A percentile compares a stretch with the other conserved stretches of the same genome.
These are phyloP conservation scores for Neonectria faginata DNA, from an alignment of 2,329 filamentous ascomycete species.

Conservation along the genomic window DNA sequence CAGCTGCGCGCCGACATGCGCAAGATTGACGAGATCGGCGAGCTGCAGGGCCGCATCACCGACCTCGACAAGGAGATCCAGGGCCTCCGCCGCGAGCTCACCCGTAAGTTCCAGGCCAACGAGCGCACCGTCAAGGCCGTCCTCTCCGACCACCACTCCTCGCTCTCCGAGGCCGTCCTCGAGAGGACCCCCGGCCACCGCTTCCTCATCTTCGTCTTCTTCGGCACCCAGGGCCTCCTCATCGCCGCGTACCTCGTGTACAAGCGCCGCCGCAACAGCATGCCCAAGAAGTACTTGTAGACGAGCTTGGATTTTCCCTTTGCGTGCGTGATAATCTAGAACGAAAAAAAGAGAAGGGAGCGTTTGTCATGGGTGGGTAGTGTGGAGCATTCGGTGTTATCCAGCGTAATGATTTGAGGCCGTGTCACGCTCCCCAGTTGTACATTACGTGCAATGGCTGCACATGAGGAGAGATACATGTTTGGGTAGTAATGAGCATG, in stretches of 20 bases:
- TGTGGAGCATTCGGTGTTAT: conserved; percentile 19
- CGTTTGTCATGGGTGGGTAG: neutral
- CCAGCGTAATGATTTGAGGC: conserved; percentile 28
- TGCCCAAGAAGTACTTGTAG: conserved; percentile 93
- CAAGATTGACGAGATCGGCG: conserved; percentile 58
- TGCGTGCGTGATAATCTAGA: neutral
- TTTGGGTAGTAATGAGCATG: conserved; percentile 40
- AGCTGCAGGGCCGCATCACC: conserved; percentile 59
- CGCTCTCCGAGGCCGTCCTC: conserved; percentile 61
- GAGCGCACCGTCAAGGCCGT: conserved; percentile 66
- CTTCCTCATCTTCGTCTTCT: conserved; percentile 73
- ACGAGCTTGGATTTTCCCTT: neutral
- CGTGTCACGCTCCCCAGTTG: conserved; percentile 11
- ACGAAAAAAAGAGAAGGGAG: conserved; percentile 19
- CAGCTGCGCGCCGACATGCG: conserved; percentile 61
- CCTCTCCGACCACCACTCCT: conserved; percentile 63
- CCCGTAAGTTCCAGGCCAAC: conserved; percentile 61
- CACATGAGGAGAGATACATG: conserved; percentile 32
- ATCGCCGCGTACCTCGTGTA: conserved; percentile 78
- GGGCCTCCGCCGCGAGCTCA: conserved; percentile 66
- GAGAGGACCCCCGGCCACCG: conserved; percentile 63
- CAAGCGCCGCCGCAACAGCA: conserved; percentile 79
- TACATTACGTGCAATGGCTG: conserved; percentile 38
- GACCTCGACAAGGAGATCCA: conserved; percentile 70
- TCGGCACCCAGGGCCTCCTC: conserved; percentile 80